These are phyloP conservation scores for Cladochytrium replicatum DNA, from an alignment of 192 early-diverging fungal species.

Conservation along the genomic window DNA sequence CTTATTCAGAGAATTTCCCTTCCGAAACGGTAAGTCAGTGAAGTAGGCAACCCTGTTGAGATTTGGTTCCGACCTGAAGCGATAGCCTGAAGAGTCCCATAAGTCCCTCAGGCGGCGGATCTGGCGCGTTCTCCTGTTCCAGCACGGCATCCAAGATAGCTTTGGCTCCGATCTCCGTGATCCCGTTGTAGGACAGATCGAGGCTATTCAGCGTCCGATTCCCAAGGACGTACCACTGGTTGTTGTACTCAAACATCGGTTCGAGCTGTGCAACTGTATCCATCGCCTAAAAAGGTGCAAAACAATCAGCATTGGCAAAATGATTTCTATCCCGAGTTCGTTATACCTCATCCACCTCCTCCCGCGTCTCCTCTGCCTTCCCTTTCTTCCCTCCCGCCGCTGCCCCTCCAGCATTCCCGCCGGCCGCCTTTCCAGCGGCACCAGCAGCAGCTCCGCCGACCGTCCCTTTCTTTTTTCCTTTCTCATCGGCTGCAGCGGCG, in stretches of 20 bases:
- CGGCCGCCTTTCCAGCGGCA: neutral
- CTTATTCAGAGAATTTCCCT: constrained; percentile 15
- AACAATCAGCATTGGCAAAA: too few species aligned
- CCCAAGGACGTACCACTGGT: constrained; percentile 38
- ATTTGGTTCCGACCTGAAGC: constrained; percentile 15
- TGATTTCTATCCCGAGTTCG: neutral
- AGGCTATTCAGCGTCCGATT: constrained; percentile 39
- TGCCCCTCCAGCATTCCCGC: constrained; percentile 1
- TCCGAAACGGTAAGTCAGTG: neutral
- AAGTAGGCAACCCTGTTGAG: neutral
- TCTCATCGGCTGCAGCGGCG: constrained; percentile 2
- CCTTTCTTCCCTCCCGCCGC: constrained; percentile 25
- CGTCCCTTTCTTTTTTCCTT: constrained; percentile 28
- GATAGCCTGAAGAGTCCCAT: constrained; percentile 25
- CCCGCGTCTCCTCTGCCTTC: constrained; percentile 38
- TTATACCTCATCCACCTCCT: constrained; percentile 40
- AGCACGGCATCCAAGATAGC: constrained; percentile 26
- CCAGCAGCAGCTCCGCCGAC: constrained; percentile 4
- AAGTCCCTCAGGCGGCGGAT: constrained; percentile 26
- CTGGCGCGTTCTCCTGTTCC: constrained; percentile 34
- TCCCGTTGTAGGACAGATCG: constrained; percentile 29
- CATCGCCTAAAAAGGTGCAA: neutral
- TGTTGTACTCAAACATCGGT: constrained; percentile 44
- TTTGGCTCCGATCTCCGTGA: constrained; percentile 30
- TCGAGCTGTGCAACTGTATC: constrained; percentile 18